Conservation (phyloP, 169 alveolate genomes). For the Miamiensis avidus region DNA sequence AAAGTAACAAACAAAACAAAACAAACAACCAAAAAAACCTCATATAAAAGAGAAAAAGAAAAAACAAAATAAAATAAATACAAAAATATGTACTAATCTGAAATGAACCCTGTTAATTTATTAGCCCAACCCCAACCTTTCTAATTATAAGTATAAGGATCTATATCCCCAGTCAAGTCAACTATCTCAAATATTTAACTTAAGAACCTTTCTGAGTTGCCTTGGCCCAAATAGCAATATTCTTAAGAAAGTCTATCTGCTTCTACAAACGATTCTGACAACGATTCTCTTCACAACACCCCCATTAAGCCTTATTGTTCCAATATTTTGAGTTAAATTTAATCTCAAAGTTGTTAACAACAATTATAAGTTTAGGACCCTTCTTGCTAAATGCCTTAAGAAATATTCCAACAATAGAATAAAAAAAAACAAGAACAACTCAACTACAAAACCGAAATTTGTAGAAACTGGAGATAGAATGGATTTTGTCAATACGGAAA, state of each 20-base stretch:
- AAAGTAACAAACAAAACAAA: background rate
- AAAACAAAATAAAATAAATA: too few relatives aligned
- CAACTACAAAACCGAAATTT: slow-evolving; percentile 80
- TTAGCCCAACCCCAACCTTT: background rate
- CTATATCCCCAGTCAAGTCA: too few relatives aligned
- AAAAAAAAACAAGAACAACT: slow-evolving; percentile 43
- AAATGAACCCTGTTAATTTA: too few relatives aligned
- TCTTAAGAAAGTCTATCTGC: background rate
- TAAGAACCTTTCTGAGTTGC: background rate
- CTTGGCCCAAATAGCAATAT: background rate
- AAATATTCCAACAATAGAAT: too few relatives aligned
- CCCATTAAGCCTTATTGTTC: background rate
- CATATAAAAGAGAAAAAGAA: background rate
- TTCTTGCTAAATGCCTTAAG: too few relatives aligned
- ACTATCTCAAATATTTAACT: background rate
- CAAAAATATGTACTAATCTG: too few relatives aligned
- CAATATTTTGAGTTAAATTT: too few relatives aligned
- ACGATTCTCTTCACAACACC: background rate
- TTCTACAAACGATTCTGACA: background rate
- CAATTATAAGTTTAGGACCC: too few relatives aligned
- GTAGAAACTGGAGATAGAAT: slow-evolving; percentile 72
- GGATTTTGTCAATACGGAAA: slow-evolving; percentile 75
- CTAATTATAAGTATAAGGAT: background rate
- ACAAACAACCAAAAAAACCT: background rate
- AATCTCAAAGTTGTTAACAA: too few relatives aligned